These are phyloP conservation scores for Chrysanthemum lavandulifolium DNA, from an alignment of 129 eudicot genomes.

Conservation along the genomic window DNA sequence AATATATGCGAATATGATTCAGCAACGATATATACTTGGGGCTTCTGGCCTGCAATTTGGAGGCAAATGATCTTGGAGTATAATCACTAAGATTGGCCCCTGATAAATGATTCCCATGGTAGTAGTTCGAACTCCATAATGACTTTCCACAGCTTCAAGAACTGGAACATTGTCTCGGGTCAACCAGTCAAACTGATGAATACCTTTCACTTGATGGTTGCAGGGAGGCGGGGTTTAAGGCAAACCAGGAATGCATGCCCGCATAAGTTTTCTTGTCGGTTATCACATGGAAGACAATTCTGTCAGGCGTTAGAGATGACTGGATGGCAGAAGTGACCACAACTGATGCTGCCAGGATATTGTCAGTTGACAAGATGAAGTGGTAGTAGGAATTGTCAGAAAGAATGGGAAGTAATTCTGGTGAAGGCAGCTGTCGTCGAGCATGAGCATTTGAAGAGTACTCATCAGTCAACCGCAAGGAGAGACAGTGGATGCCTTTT, in stretches of 20 bases:
- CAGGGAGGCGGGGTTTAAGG: constrained; percentile 76
- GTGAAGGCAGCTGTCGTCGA: constrained; percentile 87
- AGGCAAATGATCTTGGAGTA: constrained; percentile 87
- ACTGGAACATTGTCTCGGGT: constrained; percentile 96
- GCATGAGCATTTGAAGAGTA: constrained; percentile 98
- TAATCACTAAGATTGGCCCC: constrained; percentile 79
- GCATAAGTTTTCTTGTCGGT: constrained; percentile 98
- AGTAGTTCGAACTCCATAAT: constrained; percentile 71
- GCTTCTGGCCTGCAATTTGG: constrained; percentile 94
- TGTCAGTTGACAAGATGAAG: constrained; percentile 83
- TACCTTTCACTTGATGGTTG: constrained; percentile 90
- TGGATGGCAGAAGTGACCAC: constrained; percentile 82
- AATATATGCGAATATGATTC: constrained; percentile 96
- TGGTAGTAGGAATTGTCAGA: constrained; percentile 85
- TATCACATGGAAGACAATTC: constrained; percentile 88
- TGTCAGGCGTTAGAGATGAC: constrained; percentile 64
- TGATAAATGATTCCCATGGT: constrained; percentile 84
- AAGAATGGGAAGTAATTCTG: constrained; percentile 89
- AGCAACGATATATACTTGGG: constrained; percentile 96
- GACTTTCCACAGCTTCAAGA: constrained; percentile 94
- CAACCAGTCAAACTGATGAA: constrained; percentile 99
- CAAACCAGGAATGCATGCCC: constrained; percentile 99
- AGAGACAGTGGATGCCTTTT: constrained; percentile 89
- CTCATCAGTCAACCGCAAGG: constrained; percentile 89
- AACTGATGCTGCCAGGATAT: constrained; percentile 95